Evolutionary conservation across 2,329 filamentous ascomycete genomes (phyloP), one percentile per base, ranked within the genome.

Genomic region (Davidsoniella australis): DNA sequence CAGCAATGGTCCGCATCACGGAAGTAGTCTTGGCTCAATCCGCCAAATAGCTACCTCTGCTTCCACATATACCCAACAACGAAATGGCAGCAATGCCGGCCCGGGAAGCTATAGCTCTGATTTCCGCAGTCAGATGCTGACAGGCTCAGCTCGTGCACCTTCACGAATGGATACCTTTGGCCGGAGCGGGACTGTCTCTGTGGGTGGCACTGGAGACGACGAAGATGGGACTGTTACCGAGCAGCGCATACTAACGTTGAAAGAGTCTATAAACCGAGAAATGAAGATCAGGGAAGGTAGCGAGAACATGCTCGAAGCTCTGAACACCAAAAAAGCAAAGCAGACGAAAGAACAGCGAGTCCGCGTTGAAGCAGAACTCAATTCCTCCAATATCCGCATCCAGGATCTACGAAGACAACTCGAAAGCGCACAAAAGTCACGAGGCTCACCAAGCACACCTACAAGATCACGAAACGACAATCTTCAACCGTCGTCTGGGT

Each of bases 251-350:
- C 75, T 79, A 18, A 71, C 76, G 47, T 73, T 95, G 54, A 80
- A 82, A 59, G 88, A 95, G 58, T 77, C 82, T 59, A 81, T 98
- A 55, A 89, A 87, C 57, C 89, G 93, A 59, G 93, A 98, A 67
- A 80, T 88, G 67, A 96, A 96, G 70, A 96, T 98, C 62, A 95
- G 94, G 64, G 84, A 89, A 58, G 91, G 91, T 17, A 95, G 89
- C 51, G 91, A 98, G 69, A 98, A 98, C 62, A 80, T 98, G 76
- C 71, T 98, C 38, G 91, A 98, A 67, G 91, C 91, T 10, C 68
- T 98, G 56, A 86, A 95, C 62, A 76, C 80, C 41, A 98, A 98
- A 66, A 95, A 94, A 63, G 82, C 85, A 42, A 98, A 96, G 66
- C 89, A 96, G 63, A 83, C 84, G 55, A 93, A 88, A 61, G 89